Evolutionary conservation across 768 basidiomycete species (phyloP), one percentile per base, ranked within the genome.

Genomic region (Russula ochroleuca): DNA sequence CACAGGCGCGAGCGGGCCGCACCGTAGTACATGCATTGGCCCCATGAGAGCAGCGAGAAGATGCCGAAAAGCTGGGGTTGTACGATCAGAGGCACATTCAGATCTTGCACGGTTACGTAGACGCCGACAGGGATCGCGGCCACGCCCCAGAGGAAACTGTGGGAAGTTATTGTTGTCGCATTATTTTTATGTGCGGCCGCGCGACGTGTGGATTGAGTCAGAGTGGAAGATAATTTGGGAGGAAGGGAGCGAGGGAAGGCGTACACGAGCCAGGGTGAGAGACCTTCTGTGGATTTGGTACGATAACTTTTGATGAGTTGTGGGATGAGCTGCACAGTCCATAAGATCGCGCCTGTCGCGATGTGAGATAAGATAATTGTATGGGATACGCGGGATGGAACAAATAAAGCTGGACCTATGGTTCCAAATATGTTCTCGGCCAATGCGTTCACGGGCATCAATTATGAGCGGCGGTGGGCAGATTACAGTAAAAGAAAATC

Each of bases 1-100:
- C 62, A 68, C 15, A 54, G 1, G 40, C 69, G 69, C 0, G 83
- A 78, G 35, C 79, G 76, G n/a, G 75, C 74, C 0, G 72, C 70
- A 17, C 76, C 81, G 69, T 92, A 92, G 71, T 88, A 83, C 57
- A 85, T 77, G 66, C 89, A 90, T 83, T 94, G 88, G 0, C 79
- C 79, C 83, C 86, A 88, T 2, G 85, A 86, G 13, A 87, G 67
- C 3, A 87, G 75, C 0, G 79, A 75, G 14, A 93, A 75, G 28
- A 81, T 74, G 0, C 81, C 83, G 70, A 92, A 88, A 1, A 85
- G 67, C 63, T 87, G 85, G 6, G 85, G 83, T 71, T 89, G 85
- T 2, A 87, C 62, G 49, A 88, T 86, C 47, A 92, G 79, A 0
- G 90, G 88, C 40, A 91, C 81, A 70, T 85, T 90, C 43, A 92